phyloP scores from a whole-genome alignment of 352 stramenopile genomes.

The Hyaloperonospora arabidopsidis region DNA sequence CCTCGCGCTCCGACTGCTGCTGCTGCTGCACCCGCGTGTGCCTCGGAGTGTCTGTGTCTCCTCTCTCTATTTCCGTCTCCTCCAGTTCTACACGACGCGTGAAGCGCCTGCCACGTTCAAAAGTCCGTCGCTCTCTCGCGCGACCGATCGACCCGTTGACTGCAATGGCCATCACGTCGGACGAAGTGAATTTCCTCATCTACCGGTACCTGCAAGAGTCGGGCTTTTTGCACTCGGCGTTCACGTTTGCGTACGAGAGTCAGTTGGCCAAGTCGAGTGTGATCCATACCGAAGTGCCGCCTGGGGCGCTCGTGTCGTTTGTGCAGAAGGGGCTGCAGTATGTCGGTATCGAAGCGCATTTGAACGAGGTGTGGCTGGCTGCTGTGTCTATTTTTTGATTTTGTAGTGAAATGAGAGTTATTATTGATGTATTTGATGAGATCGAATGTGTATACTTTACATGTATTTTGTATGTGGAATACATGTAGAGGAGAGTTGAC shows the following conservation, averaged over 20 bases:
- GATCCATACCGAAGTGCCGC: conserved; percentile 89
- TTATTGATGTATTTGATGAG: too few species aligned
- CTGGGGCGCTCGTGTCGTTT: conserved; percentile 95
- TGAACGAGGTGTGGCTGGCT: conserved; percentile 58
- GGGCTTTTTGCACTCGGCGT: conserved; percentile 95
- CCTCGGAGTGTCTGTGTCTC: too few species aligned
- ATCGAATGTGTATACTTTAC: too few species aligned
- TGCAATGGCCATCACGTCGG: conserved; percentile 86
- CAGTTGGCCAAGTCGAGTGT: conserved; percentile 91
- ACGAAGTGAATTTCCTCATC: conserved; percentile 98
- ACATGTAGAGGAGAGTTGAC: too few species aligned
- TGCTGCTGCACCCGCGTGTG: too few species aligned
- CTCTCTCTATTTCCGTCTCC: conserved; percentile 2
- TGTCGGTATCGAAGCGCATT: conserved; percentile 86
- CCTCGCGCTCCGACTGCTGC: conserved; percentile 10
- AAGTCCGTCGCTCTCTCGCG: not conserved
- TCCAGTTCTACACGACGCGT: conserved; percentile 3
- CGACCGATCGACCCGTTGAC: not conserved
- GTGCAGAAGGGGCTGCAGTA: conserved; percentile 98
- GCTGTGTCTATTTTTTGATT: too few species aligned
- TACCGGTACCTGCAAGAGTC: conserved; percentile 97
- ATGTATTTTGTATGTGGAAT: too few species aligned
- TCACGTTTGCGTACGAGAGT: conserved; percentile 98
- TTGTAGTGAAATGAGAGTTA: too few species aligned
- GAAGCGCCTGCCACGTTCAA: not conserved